Evolutionary conservation across 106 monocot genomes (phyloP).

Genomic region (Xerophyta viscosa): DNA sequence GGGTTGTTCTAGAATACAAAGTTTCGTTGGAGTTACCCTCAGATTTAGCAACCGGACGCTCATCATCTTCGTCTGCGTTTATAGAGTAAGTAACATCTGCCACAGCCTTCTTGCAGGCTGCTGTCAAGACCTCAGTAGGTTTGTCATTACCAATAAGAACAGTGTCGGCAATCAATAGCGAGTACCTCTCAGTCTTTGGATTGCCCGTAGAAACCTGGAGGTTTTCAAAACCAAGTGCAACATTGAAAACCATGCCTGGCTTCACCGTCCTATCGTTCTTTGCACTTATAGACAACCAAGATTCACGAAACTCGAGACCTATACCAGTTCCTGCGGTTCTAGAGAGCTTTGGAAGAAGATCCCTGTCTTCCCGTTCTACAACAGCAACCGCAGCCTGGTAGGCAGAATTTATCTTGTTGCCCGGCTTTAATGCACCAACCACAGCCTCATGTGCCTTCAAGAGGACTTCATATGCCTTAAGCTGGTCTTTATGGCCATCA

Average conservation of each 20-base stretch:
- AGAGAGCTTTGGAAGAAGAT: slow-evolving; percentile 55
- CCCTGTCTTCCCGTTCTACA: slow-evolving; percentile 64
- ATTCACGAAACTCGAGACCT: slow-evolving; percentile 93
- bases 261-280: slow-evolving; percentile 59
- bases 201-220: slow-evolving; percentile 54
- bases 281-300: slow-evolving; percentile 55
- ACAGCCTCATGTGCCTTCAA: slow-evolving; percentile 82
- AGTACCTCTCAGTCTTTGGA: slow-evolving; percentile 73
- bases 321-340: slow-evolving; percentile 94
- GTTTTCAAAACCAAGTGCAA: slow-evolving; percentile 89
- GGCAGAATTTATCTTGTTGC: slow-evolving; percentile 55
- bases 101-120: slow-evolving; percentile 56
- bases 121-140: slow-evolving; percentile 65
- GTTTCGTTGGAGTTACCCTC: slow-evolving; percentile 17
- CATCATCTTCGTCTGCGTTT: slow-evolving; percentile 63
- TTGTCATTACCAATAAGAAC: slow-evolving; percentile 48
- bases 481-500: slow-evolving; percentile 59
- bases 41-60: slow-evolving; percentile 13
- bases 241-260: slow-evolving; percentile 85
- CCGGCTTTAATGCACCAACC: slow-evolving; percentile 54
- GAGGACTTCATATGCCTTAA: slow-evolving; percentile 77
- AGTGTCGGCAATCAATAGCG: slow-evolving; percentile 80
- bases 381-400: slow-evolving; percentile 67
- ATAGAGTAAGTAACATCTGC: slow-evolving; percentile 79
- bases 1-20: slow-evolving; percentile 54